Percentiles rank a stretch among this genome's conserved stretches.
phyloP scores from a whole-genome alignment of 2,329 filamentous ascomycete species.

The Sclerotinia sclerotiorum region DNA sequence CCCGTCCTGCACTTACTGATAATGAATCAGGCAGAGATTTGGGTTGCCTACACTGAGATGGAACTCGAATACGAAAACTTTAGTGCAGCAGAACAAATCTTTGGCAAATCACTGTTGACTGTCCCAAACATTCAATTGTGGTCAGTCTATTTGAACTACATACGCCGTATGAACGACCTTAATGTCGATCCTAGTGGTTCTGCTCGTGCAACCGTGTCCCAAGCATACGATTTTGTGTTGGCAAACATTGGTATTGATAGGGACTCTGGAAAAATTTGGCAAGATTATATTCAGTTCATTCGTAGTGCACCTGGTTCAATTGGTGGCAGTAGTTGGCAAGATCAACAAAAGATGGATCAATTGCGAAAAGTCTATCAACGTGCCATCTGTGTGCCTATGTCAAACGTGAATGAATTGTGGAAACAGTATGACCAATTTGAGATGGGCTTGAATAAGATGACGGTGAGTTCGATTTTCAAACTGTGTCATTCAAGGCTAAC shows the following conservation, averaged over 20 bases:
- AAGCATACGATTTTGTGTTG: slow-evolving; percentile 90
- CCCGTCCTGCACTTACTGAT: slow-evolving; percentile 40
- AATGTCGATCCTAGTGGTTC: slow-evolving; percentile 74
- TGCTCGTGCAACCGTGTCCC: slow-evolving; percentile 75
- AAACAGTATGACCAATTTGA: slow-evolving; percentile 98
- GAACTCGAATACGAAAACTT: slow-evolving; percentile 87
- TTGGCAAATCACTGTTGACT: slow-evolving; percentile 73
- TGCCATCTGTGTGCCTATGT: slow-evolving; percentile 83
- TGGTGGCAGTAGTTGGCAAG: slow-evolving; percentile 88
- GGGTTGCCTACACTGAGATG: slow-evolving; percentile 85
- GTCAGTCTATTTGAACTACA: slow-evolving; percentile 93
- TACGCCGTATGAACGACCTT: slow-evolving; percentile 86
- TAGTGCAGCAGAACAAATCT: slow-evolving; percentile 75
- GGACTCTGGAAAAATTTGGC: slow-evolving; percentile 86
- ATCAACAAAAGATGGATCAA: slow-evolving; percentile 96
- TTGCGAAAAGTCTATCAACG: slow-evolving; percentile 90
- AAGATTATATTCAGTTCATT: slow-evolving; percentile 92
- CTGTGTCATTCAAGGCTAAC: slow-evolving; percentile 26
- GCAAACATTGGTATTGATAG: slow-evolving; percentile 88
- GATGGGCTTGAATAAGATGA: slow-evolving; percentile 88
- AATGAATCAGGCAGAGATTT: slow-evolving; percentile 73
- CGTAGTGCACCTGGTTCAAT: slow-evolving; percentile 82
- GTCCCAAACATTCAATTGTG: slow-evolving; percentile 85
- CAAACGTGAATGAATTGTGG: slow-evolving; percentile 82
- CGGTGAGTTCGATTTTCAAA: slow-evolving; percentile 53